Percentiles rank a stretch among this genome's conserved stretches.
These are phyloP conservation scores for Halenospora varia DNA, from an alignment of 495 filamentous ascomycete genomes.

Conservation along the genomic window DNA sequence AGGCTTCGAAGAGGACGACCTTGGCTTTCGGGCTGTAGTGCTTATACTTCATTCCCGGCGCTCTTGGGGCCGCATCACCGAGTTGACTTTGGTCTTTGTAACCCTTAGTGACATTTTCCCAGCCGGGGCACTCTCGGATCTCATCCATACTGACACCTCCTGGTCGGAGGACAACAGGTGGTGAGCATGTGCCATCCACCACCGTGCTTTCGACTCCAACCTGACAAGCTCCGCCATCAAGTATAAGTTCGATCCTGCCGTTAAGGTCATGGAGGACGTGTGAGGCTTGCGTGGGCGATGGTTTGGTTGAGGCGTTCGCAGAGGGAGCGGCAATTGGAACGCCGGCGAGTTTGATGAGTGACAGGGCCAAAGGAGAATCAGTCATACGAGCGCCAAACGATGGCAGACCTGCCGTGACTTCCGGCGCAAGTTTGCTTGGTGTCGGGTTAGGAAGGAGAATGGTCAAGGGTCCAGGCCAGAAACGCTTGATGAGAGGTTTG, in stretches of 20 bases:
- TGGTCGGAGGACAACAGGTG: constrained; percentile 79
- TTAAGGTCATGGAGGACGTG: constrained; percentile 85
- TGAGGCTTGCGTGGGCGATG: constrained; percentile 81
- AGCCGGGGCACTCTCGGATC: constrained; percentile 68
- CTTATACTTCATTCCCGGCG: constrained; percentile 98
- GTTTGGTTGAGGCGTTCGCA: constrained; percentile 89
- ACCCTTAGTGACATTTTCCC: constrained; percentile 70
- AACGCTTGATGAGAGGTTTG: constrained; percentile 68
- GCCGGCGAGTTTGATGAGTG: constrained; percentile 72
- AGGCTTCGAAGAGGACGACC: constrained; percentile 75
- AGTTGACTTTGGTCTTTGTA: constrained; percentile 65
- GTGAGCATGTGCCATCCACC: constrained; percentile 78
- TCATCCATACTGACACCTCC: constrained; percentile 90
- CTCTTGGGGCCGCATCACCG: constrained; percentile 59
- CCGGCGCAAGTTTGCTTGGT: constrained; percentile 67
- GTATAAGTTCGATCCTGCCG: constrained; percentile 79
- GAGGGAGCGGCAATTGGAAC: constrained; percentile 89
- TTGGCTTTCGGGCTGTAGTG: constrained; percentile 92
- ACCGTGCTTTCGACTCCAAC: constrained; percentile 97
- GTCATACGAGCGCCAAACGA: constrained; percentile 94
- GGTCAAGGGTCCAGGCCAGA: constrained; percentile 95
- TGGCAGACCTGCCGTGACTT: constrained; percentile 77
- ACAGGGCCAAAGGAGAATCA: constrained; percentile 72
- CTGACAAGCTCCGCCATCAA: constrained; percentile 81
- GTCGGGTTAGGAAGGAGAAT: constrained; percentile 79